Conservation (phyloP, 257 asterid species). For the Agastache rugosa region DNA sequence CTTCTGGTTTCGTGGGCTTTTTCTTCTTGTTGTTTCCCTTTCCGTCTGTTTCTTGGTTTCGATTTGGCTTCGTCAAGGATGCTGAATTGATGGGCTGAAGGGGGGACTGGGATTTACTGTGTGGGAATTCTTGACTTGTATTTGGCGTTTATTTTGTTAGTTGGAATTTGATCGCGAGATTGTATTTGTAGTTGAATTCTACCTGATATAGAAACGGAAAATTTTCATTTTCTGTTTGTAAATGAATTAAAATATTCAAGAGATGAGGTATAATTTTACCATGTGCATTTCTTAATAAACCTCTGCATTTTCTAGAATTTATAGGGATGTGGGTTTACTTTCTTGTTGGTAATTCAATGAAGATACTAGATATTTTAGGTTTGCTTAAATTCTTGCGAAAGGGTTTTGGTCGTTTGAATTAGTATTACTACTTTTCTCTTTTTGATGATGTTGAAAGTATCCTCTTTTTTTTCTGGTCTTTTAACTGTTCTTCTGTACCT, state of each 20-base stretch:
- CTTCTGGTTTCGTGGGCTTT: not conserved
- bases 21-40: not conserved
- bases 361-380: conserved; percentile 12
- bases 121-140: conserved; percentile 19
- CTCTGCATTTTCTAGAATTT: not conserved
- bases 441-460: not conserved
- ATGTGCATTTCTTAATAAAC: not conserved
- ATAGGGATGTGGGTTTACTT: conserved; percentile 17
- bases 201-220: not conserved
- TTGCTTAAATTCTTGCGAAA: not conserved
- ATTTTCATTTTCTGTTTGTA: not conserved
- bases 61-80: not conserved
- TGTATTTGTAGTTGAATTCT: conserved; percentile 14
- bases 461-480: not conserved
- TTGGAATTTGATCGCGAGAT: conserved; percentile 26
- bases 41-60: not conserved
- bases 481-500: not conserved
- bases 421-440: not conserved
- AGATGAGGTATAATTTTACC: not conserved
- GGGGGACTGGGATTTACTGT: conserved; percentile 28
- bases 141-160: conserved; percentile 16
- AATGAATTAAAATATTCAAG: conserved; percentile 19
- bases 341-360: not conserved
- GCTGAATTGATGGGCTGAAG: conserved; percentile 28
- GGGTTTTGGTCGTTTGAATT: not conserved